Evolutionary conservation across 768 basidiomycete species (phyloP).

Genomic region (Polyporus arcularius): DNA sequence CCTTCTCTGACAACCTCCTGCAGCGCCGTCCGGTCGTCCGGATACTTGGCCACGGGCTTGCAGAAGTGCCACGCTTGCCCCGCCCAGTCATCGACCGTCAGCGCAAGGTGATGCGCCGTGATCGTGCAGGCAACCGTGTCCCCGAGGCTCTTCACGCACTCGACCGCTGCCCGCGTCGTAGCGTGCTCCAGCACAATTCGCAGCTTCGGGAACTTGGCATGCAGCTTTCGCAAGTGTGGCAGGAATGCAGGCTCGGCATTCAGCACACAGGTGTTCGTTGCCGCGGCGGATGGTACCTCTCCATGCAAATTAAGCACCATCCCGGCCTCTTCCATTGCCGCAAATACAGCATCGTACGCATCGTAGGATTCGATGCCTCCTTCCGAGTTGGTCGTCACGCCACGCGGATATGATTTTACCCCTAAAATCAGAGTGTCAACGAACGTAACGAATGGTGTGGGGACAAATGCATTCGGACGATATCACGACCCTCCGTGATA

Average conservation of each 20-base stretch:
- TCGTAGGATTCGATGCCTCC: conserved; percentile 96
- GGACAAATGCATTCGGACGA: too few relatives aligned
- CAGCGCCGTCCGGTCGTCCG: conserved; percentile 85
- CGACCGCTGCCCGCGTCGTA: conserved; percentile 89
- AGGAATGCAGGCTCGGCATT: conserved; percentile 93
- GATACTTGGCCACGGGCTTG: conserved; percentile 97
- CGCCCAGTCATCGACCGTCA: conserved; percentile 97
- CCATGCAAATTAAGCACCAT: conserved; percentile 98
- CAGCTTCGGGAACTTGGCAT: conserved; percentile 80
- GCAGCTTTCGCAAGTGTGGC: conserved; percentile 81
- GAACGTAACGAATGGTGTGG: neutral
- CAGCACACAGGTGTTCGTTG: conserved; percentile 83
- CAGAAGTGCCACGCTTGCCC: conserved; percentile 95
- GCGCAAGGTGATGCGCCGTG: conserved; percentile 91
- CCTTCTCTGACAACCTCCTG: conserved; percentile 76
- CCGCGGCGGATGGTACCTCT: conserved; percentile 88
- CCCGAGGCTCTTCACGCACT: conserved; percentile 76
- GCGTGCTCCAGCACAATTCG: conserved; percentile 98
- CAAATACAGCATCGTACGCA: conserved; percentile 89
- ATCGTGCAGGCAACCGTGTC: conserved; percentile 93
- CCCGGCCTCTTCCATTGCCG: conserved; percentile 88
- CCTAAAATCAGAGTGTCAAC: conserved; percentile 37
- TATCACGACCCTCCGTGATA: too few relatives aligned
- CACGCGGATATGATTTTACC: conserved; percentile 96
- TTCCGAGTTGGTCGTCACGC: conserved; percentile 96